Evolutionary conservation across 495 filamentous ascomycete genomes (phyloP), one percentile per base, ranked within the genome.

Genomic region (Corynascus novoguineensis): DNA sequence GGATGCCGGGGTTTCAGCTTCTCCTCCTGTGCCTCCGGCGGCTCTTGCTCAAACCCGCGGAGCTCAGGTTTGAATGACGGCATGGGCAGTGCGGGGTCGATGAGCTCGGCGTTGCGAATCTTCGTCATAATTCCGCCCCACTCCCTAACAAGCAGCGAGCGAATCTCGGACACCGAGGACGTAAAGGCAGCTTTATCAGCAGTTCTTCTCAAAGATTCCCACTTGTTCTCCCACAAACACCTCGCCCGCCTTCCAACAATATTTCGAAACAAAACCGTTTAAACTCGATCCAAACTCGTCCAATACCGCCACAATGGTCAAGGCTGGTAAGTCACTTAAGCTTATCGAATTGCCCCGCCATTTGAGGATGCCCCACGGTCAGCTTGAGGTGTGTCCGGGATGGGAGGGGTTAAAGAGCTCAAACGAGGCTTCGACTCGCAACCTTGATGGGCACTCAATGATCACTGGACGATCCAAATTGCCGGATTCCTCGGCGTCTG

Each of bases 231-330:
- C 53, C 40, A 34, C 19, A 44, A 19, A 38, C 27, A 25, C 28
- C 44, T 54, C 37, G 29, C 37, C 53, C 40, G 50, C 22, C 14
- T 25, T 38, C 49, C 46, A 15, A 19, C 19, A 32, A 27, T 11
- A 22, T 21, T 10, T 11, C 24, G 14, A 11, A 28, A 19, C 11
- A n/a, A 25, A 22, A 21, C 35, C 44, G 25, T 42, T 29, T 32
- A 45, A 59, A 31, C 21, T 19, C 44, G 57, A 50, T 32, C 14
- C 12, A 40, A 41, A 59, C 27, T 31, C 46, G 25, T 38, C 50
- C 40, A 63, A 61, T 51, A 60, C 64, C 72, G 68, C 64, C 59
- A 92, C 81, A 82, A 95, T 95, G 90, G 90, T 93, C 78, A 95
- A 93, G 81, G 90, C 90, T 79, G 90, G 90, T 95, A 81, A 71